Base-by-base conservation (phyloP, 2,329 filamentous ascomycete species). In the Chrysoporthe cubensis region DNA sequence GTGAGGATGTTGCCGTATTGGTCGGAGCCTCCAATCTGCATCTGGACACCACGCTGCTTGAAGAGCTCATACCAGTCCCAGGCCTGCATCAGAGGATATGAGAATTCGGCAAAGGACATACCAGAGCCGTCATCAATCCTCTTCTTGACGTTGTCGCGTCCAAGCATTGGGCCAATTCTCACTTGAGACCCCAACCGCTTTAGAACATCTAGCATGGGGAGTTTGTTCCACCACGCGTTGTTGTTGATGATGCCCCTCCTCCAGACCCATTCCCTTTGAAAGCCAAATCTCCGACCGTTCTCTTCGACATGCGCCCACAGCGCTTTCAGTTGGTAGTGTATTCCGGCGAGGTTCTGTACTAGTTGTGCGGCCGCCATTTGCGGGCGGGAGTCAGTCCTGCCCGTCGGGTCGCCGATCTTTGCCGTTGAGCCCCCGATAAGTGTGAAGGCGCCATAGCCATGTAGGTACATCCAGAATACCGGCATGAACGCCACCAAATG, bases 61-160 rank as follows among this genome's bases (percentile, higher is more conserved):
- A 92, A 96, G 81, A 98, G 86, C 73, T 92, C 85, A 92, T 93
- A 98, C 88, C 94, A 99, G 78, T 99, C 96, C 91, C 94, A 98
- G 32, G 91, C 94, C 77, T 99, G 96, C 74, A 98, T 88, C 18
- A 99, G 81, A 1, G 96, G 96, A 75, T 99, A 99, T 54, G 89
- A 87, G 78, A 99, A 97, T 77, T 99, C 96, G 46, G 93, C 90
- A 74, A 96, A 91, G 0, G 94, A 96, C 91, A 99, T 95, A 73
- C 96, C 96, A 71, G 96, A 92, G 48, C 93, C 93, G 64, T 89
- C 89, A n/a, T 87, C 86, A 83, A 98, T 85, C 75, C 94, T 93
- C 67, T 88, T 90, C 79, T 93, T 71, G 60, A 87, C 91, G 84
- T 92, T 96, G 71, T 98, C 95, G 74, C 93, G 89, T 64, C 90